Evolutionary conservation across 2,329 filamentous ascomycete species (phyloP).

Genomic region (Penicillium sp.): DNA sequence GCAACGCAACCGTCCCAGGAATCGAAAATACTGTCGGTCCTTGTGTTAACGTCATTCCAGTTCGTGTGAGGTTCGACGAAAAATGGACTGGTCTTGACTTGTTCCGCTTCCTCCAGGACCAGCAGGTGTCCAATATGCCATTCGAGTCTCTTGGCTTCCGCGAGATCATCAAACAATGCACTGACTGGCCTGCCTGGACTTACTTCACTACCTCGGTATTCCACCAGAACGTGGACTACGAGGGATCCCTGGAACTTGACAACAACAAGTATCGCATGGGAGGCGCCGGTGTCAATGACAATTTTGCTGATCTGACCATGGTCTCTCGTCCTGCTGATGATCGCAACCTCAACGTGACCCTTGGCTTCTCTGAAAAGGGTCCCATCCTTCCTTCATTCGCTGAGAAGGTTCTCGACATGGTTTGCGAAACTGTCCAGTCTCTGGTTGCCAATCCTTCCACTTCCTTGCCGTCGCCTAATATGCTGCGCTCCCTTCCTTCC

Average conservation of each 20-base stretch:
- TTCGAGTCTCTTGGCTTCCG: constrained; percentile 60
- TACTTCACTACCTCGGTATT: constrained; percentile 48
- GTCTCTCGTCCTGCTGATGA: constrained; percentile 41
- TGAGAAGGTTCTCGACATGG: constrained; percentile 43
- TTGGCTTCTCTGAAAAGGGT: constrained; percentile 45
- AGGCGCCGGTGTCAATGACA: constrained; percentile 44
- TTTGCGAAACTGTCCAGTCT: constrained; percentile 42
- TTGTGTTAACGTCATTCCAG: constrained; percentile 69
- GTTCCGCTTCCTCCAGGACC: constrained; percentile 59
- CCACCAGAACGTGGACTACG: constrained; percentile 43
- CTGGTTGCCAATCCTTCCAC: constrained; percentile 42
- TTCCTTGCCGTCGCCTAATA: constrained; percentile 37
- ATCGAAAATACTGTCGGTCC: constrained; percentile 65
- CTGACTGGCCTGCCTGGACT: constrained; percentile 47
- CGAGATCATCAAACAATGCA: constrained; percentile 55
- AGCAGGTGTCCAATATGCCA: constrained; percentile 61
- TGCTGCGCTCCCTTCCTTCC: constrained; percentile 35
- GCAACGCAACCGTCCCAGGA: constrained; percentile 61
- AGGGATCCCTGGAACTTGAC: constrained; percentile 43
- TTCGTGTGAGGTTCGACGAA: constrained; percentile 61
- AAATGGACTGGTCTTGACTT: constrained; percentile 59
- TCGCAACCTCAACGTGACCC: constrained; percentile 38
- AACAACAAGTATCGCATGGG: constrained; percentile 44
- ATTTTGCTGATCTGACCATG: constrained; percentile 45
- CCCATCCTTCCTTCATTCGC: constrained; percentile 39